Conservation (phyloP, 208 protist genomes). For the Crithidia bombi region DNA sequence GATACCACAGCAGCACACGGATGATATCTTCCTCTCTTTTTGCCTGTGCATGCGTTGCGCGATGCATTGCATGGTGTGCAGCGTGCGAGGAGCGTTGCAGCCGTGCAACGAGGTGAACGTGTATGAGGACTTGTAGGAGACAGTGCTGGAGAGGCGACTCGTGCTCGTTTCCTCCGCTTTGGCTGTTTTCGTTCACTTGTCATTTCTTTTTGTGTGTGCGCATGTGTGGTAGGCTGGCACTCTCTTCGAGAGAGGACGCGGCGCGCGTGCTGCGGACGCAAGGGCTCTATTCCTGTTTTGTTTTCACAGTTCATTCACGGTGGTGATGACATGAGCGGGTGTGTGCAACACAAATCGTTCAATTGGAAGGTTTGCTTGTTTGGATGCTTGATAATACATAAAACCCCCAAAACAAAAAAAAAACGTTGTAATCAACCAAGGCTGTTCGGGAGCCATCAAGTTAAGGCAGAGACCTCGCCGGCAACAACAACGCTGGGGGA, state of each 20-base stretch:
- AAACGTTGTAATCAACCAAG: not conserved
- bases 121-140: not conserved
- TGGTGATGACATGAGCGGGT: not conserved
- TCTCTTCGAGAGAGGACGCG: not conserved
- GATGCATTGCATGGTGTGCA: no score
- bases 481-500: no score
- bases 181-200: not conserved
- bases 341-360: not conserved
- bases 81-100: no score
- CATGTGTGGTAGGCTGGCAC: no score
- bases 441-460: no score
- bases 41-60: no score
- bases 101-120: no score
- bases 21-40: no score
- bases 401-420: not conserved
- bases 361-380: not conserved
- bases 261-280: not conserved
- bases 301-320: constrained; percentile 19
- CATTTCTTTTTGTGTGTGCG: not conserved
- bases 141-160: not conserved
- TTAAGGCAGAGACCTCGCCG: no score
- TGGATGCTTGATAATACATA: constrained; percentile 5
- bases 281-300: not conserved
- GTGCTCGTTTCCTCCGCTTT: not conserved
- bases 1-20: no score